Base-by-base conservation (phyloP, 2,329 filamentous ascomycete species). In the Nemania abortiva region DNA sequence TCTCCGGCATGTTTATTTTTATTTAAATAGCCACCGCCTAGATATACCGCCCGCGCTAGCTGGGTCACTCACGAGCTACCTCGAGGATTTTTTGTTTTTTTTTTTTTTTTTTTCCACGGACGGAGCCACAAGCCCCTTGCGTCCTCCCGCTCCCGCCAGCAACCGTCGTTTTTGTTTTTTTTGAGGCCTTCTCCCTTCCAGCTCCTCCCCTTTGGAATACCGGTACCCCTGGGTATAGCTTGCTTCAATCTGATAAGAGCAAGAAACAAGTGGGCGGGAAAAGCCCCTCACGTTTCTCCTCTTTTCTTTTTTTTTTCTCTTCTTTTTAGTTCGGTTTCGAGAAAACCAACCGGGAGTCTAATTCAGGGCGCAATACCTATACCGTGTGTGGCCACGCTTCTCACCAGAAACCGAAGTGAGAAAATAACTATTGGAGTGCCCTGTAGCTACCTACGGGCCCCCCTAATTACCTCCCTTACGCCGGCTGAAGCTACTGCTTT, bases 361-460 rank as follows among this genome's bases (percentile, higher is more conserved):
- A 49, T 45, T n/a, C 55, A 39, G 47, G 39, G 62, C 53, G 50
- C 20, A 50, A 57, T 39, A 67, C 15, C 39, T 42, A 57, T 39
- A 63, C 15, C 6, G 13, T 11, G 13, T 11, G 34, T 18, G 15
- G 57, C 31, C 53, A 58, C 42, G 22, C 58, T 62, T 42, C 24
- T 42, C 54, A 53, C 7, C 57, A 50, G 49, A 39, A 52, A 53
- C n/a, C 39, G 39, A 20, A 60, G 31, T 50, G 55, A 18, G 58
- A 52, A 56, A 57, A 55, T n/a, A 47, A 49, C 63, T 24, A 63
- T 59, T 66, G 53, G 56, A 61, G 58, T 58, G 39, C 56, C 45
- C 50, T 37, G 27, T 49, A 29, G 39, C n/a, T n/a, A 59, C 27
- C 45, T 66, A 37, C 52, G 37, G 53, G 27, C 58, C 42, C 22